Evolutionary conservation across 2,329 filamentous ascomycete genomes (phyloP), one percentile per base, ranked within the genome.

Genomic region (Fusarium beomiforme): DNA sequence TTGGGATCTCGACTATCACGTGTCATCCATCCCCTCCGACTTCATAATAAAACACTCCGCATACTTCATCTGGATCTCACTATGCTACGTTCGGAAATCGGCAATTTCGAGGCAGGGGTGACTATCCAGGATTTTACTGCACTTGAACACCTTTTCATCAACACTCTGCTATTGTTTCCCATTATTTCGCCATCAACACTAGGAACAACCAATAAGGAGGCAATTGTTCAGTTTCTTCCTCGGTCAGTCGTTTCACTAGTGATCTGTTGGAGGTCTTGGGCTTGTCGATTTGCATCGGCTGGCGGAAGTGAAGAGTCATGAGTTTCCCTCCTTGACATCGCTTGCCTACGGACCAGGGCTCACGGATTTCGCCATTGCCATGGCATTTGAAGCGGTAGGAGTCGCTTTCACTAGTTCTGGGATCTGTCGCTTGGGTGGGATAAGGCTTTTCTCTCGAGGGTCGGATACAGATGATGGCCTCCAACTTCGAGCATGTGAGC

Each of bases 41-140:
- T 1, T 16, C 26, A 47, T 4, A 47, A 3, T 24, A 47, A 10
- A 7, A 31, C 44, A 9, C 26, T 47, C 4, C 19, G 16, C 1
- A 6, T 47, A 47, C 13, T 47, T 9, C 26, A 47, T 24, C 19
- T 47, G 26, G 26, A 47, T 21, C 26, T 17, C 8, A 21, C 4
- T 11, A 13, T 19, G 14, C 4, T 6, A 47, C 13, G 4, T 21
- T 3, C 1, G 2, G 13, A 47, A 29, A 8, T 8, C 13, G 11
- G 9, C 3, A 16, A 6, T 6, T 1, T 11, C 26, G 5, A n/a
- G 13, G 19, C 26, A 12, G 19, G 26, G 8, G 6, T 21, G 1
- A n/a, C 5, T 16, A 31, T 47, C 13, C n/a, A 14, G 44, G 26
- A 47, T 9, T 47, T 12, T 19, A 8, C 26, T 11, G 13, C 8